These are phyloP conservation scores for Daedaleopsis nitida DNA, from an alignment of 768 basidiomycete species.

Conservation along the genomic window DNA sequence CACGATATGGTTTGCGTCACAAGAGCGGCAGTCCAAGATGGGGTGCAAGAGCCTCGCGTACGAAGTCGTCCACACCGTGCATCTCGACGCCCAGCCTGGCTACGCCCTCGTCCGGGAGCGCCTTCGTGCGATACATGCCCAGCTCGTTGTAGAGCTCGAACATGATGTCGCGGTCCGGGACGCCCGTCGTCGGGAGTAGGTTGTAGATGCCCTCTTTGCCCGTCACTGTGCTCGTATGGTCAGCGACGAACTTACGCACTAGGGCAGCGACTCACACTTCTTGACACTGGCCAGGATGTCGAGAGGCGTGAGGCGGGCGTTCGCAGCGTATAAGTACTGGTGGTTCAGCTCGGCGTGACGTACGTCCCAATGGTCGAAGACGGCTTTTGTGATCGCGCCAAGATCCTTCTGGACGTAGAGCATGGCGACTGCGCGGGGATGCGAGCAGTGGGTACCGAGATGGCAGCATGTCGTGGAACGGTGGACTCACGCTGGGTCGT, in stretches of 20 bases:
- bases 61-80: constrained; percentile 24
- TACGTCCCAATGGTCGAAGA: constrained; percentile 22
- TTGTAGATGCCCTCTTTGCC: constrained; percentile 20
- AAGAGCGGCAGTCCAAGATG: constrained; percentile 20
- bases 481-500: constrained; percentile 14
- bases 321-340: constrained; percentile 20
- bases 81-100: constrained; percentile 18
- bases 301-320: constrained; percentile 19
- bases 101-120: constrained; percentile 23
- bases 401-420: constrained; percentile 26
- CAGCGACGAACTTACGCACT: too few species aligned
- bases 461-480: not conserved
- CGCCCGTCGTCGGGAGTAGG: constrained; percentile 17
- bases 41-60: constrained; percentile 18
- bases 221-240: constrained; percentile 9
- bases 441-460: not conserved
- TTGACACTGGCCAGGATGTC: constrained; percentile 21
- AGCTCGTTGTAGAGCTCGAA: constrained; percentile 25
- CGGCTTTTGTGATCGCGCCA: constrained; percentile 16
- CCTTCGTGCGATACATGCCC: constrained; percentile 25
- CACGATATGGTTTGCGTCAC: too few species aligned
- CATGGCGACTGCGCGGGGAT: constrained; percentile 6
- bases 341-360: constrained; percentile 18
- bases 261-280: constrained; percentile 6
- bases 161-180: constrained; percentile 27